A percentile compares a stretch with the other conserved stretches of the same genome.
Evolutionary conservation across 1,139 yeast species (phyloP).

Genomic region (Magnusiomyces sp.): DNA sequence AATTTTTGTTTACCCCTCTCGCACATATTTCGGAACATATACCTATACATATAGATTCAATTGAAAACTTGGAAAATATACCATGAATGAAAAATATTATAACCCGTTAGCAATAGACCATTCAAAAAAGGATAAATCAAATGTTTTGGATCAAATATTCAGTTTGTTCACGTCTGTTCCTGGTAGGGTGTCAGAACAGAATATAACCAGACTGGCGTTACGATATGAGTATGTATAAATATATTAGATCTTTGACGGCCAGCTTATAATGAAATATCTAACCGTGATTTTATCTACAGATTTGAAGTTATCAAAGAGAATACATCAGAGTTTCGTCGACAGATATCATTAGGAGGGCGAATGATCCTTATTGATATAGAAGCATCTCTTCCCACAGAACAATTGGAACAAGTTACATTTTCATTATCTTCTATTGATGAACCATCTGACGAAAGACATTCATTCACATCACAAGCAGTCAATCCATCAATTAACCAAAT

Average conservation of each 20-base stretch:
- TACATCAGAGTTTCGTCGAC: constrained; percentile 20
- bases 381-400: constrained; percentile 10
- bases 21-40: too few species aligned
- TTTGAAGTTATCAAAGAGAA: constrained; percentile 32
- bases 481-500: constrained; percentile 23
- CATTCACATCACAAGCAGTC: constrained; percentile 24
- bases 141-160: constrained; percentile 22
- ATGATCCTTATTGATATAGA: constrained; percentile 27
- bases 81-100: background rate
- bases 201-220: constrained; percentile 27
- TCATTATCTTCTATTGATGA: constrained; percentile 27
- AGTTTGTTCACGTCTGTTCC: constrained; percentile 26
- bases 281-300: constrained; percentile 9
- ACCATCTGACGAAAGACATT: constrained; percentile 19
- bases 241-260: background rate
- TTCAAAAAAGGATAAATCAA: constrained; percentile 4
- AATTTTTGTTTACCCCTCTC: too few species aligned
- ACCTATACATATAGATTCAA: background rate
- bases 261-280: background rate
- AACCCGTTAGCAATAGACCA: constrained; percentile 1
- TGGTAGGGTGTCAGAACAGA: constrained; percentile 28
- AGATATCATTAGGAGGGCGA: constrained; percentile 32
- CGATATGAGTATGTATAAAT: constrained; percentile 16
- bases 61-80: background rate
- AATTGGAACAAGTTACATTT: constrained; percentile 19